Evolutionary conservation across 352 stramenopile genomes (phyloP), one percentile per base, ranked within the genome.

Genomic region (Blastocystis sp.): DNA sequence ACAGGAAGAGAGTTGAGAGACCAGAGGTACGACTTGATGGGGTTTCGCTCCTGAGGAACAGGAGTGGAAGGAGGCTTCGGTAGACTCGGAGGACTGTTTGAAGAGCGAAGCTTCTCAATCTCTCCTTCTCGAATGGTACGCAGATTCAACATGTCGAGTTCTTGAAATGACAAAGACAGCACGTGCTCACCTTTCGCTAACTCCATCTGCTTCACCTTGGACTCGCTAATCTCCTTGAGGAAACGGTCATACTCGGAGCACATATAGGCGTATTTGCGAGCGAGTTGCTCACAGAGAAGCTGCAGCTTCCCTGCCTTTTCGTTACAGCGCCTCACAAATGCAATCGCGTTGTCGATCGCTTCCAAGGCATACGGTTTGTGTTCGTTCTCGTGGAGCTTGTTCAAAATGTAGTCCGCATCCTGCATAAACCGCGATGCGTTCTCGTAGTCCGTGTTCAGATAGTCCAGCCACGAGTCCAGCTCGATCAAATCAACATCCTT

Each of bases 381-480:
- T 9, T 48, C 29, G 29, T 24, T 63, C 48, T 81, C 69, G 29
- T 81, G 69, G 29, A 81, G 27, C 36, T 81, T 81, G 69, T 61
- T 81, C 27, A 61, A 44, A 40, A 81, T 57, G 48, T 65, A 81
- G 56, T 81, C 69, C 16, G 27, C 46, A 42, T 81, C 40, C 27
- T 44, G 49, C 7, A 81, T 44, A 61, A 81, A 81, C n/a, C 18
- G 11, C 8, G 32, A 63, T 6, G 27, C 27, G 32, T 59, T 38
- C 42, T 81, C 69, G 24, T 64, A 81, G 27, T 81, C 69, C 9
- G 46, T 34, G 32, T 29, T 49, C 32, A 81, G n/a, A 64, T 64
- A 63, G 27, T 81, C 69, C 0, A 81, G 53, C 69, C 69, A 81
- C 9, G 69, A 63, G 53, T 64, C 56, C n/a, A 81, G 48, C 27